Percentiles rank a stretch among this genome's conserved stretches.
Evolutionary conservation across 768 basidiomycete species (phyloP).

Genomic region (Lenzites betulinus): DNA sequence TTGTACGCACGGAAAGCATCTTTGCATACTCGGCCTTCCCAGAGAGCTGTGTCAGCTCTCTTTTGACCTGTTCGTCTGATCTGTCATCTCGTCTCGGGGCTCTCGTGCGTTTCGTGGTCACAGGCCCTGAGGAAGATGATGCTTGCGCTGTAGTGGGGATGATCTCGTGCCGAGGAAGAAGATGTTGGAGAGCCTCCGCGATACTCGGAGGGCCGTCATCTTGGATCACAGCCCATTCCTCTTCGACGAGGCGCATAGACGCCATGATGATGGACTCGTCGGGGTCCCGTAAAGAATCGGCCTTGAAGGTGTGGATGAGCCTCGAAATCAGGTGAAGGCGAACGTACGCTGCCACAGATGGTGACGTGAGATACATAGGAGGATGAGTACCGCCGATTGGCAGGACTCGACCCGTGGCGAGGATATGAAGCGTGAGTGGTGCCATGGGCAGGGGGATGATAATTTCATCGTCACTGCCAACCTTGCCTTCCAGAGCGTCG

Average conservation of each 20-base stretch:
- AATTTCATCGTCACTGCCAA: slow-evolving; percentile 47
- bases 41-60: slow-evolving; percentile 51
- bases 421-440: slow-evolving; percentile 65
- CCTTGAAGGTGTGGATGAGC: slow-evolving; percentile 58
- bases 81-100: slow-evolving; percentile 42
- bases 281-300: slow-evolving; percentile 55
- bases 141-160: background rate
- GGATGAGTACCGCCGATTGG: slow-evolving; percentile 53
- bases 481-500: slow-evolving; percentile 48
- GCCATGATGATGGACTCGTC: slow-evolving; percentile 77
- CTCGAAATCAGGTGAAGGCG: slow-evolving; percentile 77
- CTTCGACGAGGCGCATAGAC: slow-evolving; percentile 69
- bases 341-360: slow-evolving; percentile 73
- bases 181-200: slow-evolving; percentile 60
- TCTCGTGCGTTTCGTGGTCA: slow-evolving; percentile 25
- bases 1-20: slow-evolving; percentile 56
- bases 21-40: slow-evolving; percentile 50
- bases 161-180: slow-evolving; percentile 41
- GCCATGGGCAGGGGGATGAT: slow-evolving; percentile 66
- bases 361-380: slow-evolving; percentile 75
- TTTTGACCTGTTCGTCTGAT: slow-evolving; percentile 49
- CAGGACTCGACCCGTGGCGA: slow-evolving; percentile 52
- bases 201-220: slow-evolving; percentile 77
- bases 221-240: slow-evolving; percentile 66
- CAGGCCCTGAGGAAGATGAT: background rate